phyloP scores from a whole-genome alignment of 805 yeast species.

The Kodamaea leandrae region DNA sequence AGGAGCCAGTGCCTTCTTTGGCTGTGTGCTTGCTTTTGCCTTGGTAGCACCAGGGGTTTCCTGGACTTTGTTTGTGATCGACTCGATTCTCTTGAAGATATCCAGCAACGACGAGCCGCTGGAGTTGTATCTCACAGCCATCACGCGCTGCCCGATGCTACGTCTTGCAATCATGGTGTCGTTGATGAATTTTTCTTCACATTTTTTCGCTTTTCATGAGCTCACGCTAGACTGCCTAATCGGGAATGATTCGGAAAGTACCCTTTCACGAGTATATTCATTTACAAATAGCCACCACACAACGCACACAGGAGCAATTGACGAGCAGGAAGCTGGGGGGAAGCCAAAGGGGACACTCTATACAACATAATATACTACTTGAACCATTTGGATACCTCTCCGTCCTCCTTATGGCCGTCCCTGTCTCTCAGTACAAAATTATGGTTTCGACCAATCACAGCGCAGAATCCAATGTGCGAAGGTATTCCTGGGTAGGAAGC shows the following conservation, averaged over 20 bases:
- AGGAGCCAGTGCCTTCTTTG: not conserved
- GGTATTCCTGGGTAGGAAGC: not conserved
- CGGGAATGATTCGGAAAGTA: not conserved
- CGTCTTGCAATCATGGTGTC: conserved; percentile 4
- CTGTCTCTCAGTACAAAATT: not conserved
- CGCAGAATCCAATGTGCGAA: conserved; percentile 6
- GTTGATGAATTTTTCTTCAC: conserved; percentile 2
- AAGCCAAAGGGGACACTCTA: not conserved
- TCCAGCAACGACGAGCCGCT: conserved; percentile 27
- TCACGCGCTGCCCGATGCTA: not conserved
- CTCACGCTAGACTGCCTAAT: conserved; percentile 1
- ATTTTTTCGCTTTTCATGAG: not conserved
- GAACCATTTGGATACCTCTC: not conserved
- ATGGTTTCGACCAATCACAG: conserved; percentile 12
- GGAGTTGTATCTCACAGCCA: conserved; percentile 11
- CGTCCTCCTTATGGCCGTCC: too few species aligned
- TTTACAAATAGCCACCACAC: not conserved
- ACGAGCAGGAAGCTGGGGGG: not conserved
- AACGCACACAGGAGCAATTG: not conserved
- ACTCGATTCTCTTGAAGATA: conserved; percentile 37
- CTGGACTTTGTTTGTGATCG: conserved; percentile 20
- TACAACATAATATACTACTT: too few species aligned
- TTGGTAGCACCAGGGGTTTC: not conserved
- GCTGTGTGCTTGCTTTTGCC: not conserved
- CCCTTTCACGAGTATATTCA: not conserved